phyloP scores from a whole-genome alignment of 768 basidiomycete species.

The Hygrophorus pudorinus region DNA sequence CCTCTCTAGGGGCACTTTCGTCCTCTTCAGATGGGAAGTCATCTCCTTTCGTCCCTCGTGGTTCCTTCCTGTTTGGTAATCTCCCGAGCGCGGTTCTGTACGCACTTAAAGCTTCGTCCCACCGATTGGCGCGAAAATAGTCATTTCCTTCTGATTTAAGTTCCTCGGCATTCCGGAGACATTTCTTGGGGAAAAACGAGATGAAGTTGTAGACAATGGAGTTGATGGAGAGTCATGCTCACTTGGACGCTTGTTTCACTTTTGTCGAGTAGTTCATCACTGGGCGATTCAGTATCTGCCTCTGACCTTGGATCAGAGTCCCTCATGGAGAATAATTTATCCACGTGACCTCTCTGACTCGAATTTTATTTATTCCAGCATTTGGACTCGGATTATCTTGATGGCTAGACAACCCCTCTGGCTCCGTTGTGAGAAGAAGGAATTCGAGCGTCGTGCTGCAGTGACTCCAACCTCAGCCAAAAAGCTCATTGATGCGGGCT shows the following conservation, averaged over 20 bases:
- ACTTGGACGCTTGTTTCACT: too few relatives aligned
- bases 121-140: conserved; percentile 52
- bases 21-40: too few relatives aligned
- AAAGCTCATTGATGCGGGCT: conserved; percentile 80
- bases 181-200: conserved; percentile 23
- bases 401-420: conserved; percentile 62
- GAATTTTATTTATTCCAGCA: too few relatives aligned
- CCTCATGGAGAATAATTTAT: conserved; percentile 11
- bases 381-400: too few relatives aligned
- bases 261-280: too few relatives aligned
- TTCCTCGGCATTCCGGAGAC: conserved; percentile 42
- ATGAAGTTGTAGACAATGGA: conserved; percentile 12
- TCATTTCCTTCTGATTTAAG: conserved; percentile 72
- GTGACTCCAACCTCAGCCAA: conserved; percentile 89
- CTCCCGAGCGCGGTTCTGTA: conserved; percentile 63
- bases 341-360: conserved; percentile 19
- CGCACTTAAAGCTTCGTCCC: conserved; percentile 59
- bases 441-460: conserved; percentile 87
- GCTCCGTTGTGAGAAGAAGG: conserved; percentile 96
- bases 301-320: too few relatives aligned
- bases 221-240: conserved; percentile 12
- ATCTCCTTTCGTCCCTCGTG: background rate
- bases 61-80: conserved; percentile 42
- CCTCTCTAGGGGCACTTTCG: background rate
- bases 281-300: too few relatives aligned